A percentile compares a stretch with the other conserved stretches of the same genome.
Evolutionary conservation across 352 stramenopile genomes (phyloP).

Genomic region (Phytopythium delawarense): DNA sequence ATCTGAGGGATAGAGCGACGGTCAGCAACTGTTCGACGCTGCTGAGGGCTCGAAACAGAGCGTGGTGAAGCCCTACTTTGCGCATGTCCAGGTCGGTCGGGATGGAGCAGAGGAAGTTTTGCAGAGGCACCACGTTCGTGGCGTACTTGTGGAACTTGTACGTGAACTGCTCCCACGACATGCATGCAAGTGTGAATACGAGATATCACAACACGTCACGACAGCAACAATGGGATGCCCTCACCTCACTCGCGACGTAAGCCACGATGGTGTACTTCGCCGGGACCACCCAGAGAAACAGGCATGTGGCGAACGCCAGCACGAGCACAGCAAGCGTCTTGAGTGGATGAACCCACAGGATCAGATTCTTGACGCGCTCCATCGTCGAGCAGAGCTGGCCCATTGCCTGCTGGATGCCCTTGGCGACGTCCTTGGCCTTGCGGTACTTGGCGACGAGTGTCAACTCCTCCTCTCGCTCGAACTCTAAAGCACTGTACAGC

Average conservation of each 20-base stretch:
- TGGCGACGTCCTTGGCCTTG: slow-evolving; percentile 32
- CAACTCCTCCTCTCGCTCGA: slow-evolving; percentile 28
- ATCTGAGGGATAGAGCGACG: slow-evolving; percentile 15
- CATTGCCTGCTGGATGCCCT: slow-evolving; percentile 31
- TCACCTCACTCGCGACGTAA: slow-evolving; percentile 18
- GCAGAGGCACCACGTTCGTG: slow-evolving; percentile 22
- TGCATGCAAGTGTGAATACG: not conserved
- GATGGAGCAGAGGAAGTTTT: slow-evolving; percentile 31
- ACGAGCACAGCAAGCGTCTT: slow-evolving; percentile 25
- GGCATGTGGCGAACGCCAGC: slow-evolving; percentile 1
- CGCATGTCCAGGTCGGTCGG: slow-evolving; percentile 31
- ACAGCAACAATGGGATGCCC: not conserved
- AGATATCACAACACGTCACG: not conserved
- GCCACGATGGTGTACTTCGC: slow-evolving; percentile 23
- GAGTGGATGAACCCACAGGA: slow-evolving; percentile 31
- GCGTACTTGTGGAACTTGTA: slow-evolving; percentile 25
- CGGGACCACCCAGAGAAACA: slow-evolving; percentile 21
- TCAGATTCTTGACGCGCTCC: slow-evolving; percentile 31
- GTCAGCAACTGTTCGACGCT: not conserved
- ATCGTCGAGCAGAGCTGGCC: slow-evolving; percentile 22
- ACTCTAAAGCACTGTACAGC: slow-evolving; percentile 24
- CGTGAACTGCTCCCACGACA: slow-evolving; percentile 22
- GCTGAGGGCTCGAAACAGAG: not conserved
- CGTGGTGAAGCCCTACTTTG: slow-evolving; percentile 6
- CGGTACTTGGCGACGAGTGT: slow-evolving; percentile 36